Base-by-base conservation (phyloP, 2,329 filamentous ascomycete genomes). In the Cercospora berteroae region DNA sequence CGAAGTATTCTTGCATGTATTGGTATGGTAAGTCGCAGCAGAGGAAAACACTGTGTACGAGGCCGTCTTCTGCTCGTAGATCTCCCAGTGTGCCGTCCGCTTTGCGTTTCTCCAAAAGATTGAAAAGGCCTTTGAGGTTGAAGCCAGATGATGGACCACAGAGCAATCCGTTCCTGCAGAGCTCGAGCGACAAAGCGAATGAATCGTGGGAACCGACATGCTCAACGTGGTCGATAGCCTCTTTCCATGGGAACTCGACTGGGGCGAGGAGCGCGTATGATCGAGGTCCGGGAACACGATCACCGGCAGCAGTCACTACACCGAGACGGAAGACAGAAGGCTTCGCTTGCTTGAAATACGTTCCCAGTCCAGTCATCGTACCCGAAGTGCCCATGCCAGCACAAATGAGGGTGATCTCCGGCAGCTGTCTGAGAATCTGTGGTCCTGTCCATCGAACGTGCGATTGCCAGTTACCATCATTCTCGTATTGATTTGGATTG, bases 351-450 rank as follows among this genome's bases (percentile, higher is more conserved):
- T 81, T 84, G 74, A 87, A 84, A 72, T 81, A 87, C 1, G 79
- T 81, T 0, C 84, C 89, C 25, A 96, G 90, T 10, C 94, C 94
- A 5, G 92, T 90, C 33, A 98, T 88, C 3, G 94, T 97, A 5
- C 94, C 94, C n/a, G 94, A 94, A 0, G 94, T 97, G 2, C 94
- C 94, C 7, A 94, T 94, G 27, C 94, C 94, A 0, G 92, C 90
- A 1, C 97, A 90, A 75, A 97, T 96, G 5, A 93, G 93, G 77
- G 94, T 79, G 79, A 1, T 91, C 90, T 48, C 84, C 85, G n/a
- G 90, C 83, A 10, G 90, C 81, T 97, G 94, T 1, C 82, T 80
- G 73, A 87, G 89, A 69, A 98, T 94, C 81, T 98, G 94, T 0
- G 94, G 94, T 0, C 94, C 94, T 0, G 94, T 97, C 29, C 88